phyloP scores from a whole-genome alignment of 2,329 filamentous ascomycete genomes.

The Microcyclospora pomicola region DNA sequence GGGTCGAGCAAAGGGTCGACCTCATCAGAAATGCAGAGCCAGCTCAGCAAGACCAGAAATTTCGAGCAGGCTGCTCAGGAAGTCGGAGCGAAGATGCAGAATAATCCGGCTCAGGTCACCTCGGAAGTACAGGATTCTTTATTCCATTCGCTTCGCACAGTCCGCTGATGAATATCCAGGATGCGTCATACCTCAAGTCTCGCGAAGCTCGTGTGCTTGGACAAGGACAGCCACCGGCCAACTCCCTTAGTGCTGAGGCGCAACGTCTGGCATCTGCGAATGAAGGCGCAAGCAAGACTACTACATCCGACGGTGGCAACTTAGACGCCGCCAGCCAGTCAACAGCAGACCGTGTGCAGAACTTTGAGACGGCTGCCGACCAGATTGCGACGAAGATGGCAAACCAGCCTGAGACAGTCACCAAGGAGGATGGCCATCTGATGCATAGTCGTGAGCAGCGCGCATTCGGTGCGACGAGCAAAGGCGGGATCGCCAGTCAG shows the following conservation, averaged over 20 bases:
- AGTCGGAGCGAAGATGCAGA: slow-evolving; percentile 17
- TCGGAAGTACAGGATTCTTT: slow-evolving; percentile 11
- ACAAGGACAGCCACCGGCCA: slow-evolving; percentile 14
- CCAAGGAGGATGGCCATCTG: slow-evolving; percentile 20
- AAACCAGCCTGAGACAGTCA: slow-evolving; percentile 19
- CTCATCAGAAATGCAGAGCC: slow-evolving; percentile 22
- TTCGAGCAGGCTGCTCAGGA: slow-evolving; percentile 19
- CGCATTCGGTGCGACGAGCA: slow-evolving; percentile 20
- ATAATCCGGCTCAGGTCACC: slow-evolving; percentile 21
- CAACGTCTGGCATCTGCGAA: slow-evolving; percentile 27
- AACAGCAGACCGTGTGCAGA: slow-evolving; percentile 18
- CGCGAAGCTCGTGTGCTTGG: slow-evolving; percentile 25
- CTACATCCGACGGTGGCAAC: neutral
- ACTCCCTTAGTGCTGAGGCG: slow-evolving; percentile 25
- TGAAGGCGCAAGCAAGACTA: slow-evolving; percentile 9
- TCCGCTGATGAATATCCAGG: slow-evolving; percentile 8
- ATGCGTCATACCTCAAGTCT: slow-evolving; percentile 28
- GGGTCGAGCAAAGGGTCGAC: slow-evolving; percentile 19
- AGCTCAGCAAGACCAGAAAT: slow-evolving; percentile 16
- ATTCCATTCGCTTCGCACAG: too few species aligned
- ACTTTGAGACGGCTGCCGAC: slow-evolving; percentile 19
- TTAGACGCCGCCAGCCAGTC: slow-evolving; percentile 18
- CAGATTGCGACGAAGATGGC: slow-evolving; percentile 22
- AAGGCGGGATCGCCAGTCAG: slow-evolving; percentile 22
- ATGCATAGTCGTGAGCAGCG: slow-evolving; percentile 20